Percentiles rank a stretch among this genome's conserved stretches.
These are phyloP conservation scores for Calendula officinalis DNA, from an alignment of 129 eudicot species.

Conservation along the genomic window DNA sequence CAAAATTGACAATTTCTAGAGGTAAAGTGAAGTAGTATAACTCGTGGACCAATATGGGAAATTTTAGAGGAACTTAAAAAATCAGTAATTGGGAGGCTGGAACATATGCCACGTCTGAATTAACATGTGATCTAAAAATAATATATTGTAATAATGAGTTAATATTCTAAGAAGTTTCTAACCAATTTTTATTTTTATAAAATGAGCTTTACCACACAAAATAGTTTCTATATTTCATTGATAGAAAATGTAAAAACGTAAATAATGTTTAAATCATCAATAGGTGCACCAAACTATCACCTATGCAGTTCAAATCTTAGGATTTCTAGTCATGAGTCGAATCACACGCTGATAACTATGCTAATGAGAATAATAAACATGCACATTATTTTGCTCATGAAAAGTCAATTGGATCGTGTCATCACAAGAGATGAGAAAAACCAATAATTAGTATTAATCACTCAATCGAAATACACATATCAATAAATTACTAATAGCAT, in stretches of 20 bases:
- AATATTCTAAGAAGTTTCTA: background rate
- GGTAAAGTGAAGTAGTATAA: background rate
- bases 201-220: background rate
- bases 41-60: background rate
- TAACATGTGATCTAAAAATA: conserved; percentile 13
- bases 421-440: no score
- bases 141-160: background rate
- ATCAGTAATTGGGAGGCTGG: conserved; percentile 29
- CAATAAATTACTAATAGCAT: no score
- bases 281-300: background rate
- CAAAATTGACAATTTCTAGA: conserved; percentile 3
- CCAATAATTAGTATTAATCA: no score
- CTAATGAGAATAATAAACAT: no score
- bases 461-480: no score
- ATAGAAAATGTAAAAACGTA: background rate
- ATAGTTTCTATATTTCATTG: background rate
- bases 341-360: no score
- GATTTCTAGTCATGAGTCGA: background rate
- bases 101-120: conserved; percentile 33
- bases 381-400: no score
- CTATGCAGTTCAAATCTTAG: background rate
- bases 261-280: background rate
- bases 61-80: conserved; percentile 4
- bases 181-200: background rate
- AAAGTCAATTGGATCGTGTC: no score